Base-by-base conservation (phyloP, 2,329 filamentous ascomycete species). In the Xenoacremonium recifei region DNA sequence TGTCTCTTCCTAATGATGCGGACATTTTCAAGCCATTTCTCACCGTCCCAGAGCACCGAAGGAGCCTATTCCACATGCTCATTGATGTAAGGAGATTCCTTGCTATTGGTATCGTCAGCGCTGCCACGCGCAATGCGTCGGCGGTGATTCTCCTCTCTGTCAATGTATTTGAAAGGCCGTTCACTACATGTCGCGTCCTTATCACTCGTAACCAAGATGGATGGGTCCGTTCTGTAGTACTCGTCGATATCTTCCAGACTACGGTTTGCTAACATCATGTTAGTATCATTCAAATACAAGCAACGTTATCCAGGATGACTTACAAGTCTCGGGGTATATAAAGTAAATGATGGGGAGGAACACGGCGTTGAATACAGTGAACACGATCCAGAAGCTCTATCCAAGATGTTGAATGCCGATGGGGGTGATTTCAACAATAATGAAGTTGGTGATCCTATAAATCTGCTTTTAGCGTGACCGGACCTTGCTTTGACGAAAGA, bases 381-480 rank as follows among this genome's bases (percentile, higher is more conserved):
- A 80, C 39, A 79, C 67, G 23, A 79, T 67, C 61, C 69, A 79
- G 54, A 73, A 79, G 13, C 29, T 66, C 66, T 72, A 79, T 2
- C 68, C 68, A 0, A 79, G 63, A 16, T 70, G 72, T 16, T 68
- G 55, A 37, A 66, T 66, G 4, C 58, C 63, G 10, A 60, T 56
- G 0, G 66, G 63, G 0, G 64, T 69, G 37, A 69, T 62, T 35
- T 66, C 51, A 13, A 67, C 64, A 11, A 65, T 47, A 12, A 59
- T 49, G 11, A 54, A 57, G 23, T 58, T 58, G 29, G 50, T 55
- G 17, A 58, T 51, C 56, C 56, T 48, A n/a, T n/a, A n/a, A n/a
- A n/a, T n/a, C n/a, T n/a, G n/a, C n/a, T n/a, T n/a, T n/a, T n/a
- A n/a, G n/a, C n/a, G n/a, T n/a, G n/a, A n/a, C n/a, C n/a, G n/a